phyloP scores from a whole-genome alignment of 2,329 filamentous ascomycete species.

The Fusarium bulbicola region DNA sequence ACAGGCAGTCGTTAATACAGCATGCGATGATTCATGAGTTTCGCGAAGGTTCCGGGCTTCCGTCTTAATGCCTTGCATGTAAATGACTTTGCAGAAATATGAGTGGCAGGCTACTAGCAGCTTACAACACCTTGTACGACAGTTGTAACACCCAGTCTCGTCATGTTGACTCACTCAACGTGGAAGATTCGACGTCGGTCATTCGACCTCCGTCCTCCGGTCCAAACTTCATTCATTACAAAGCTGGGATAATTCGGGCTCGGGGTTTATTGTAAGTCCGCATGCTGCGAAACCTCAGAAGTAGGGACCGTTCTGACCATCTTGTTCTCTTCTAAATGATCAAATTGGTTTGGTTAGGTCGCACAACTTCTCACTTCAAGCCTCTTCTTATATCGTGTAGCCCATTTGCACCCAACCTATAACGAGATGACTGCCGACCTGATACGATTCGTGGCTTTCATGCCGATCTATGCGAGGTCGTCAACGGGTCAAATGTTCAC shows the following conservation, averaged over 20 bases:
- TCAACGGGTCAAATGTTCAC: not conserved
- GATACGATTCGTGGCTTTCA: not conserved
- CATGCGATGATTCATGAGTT: not conserved
- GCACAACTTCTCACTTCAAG: conserved; percentile 15
- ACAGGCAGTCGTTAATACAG: not conserved
- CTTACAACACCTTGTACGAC: conserved; percentile 10
- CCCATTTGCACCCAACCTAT: conserved; percentile 1
- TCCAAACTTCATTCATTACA: not conserved
- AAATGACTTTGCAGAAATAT: not conserved
- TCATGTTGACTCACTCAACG: conserved; percentile 18
- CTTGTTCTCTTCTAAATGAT: not conserved
- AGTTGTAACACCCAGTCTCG: conserved; percentile 17
- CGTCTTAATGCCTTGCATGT: not conserved
- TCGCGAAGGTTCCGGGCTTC: conserved; percentile 5
- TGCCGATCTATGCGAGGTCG: not conserved
- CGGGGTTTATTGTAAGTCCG: conserved; percentile 29
- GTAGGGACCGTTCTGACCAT: conserved; percentile 7
- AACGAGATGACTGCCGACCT: not conserved
- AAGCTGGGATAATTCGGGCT: conserved; percentile 14
- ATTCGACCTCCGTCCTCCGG: not conserved
- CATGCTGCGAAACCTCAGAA: conserved; percentile 20
- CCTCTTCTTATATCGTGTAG: conserved; percentile 14
- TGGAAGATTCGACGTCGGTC: not conserved
- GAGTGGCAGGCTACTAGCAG: conserved; percentile 1
- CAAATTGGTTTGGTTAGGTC: not conserved